phyloP scores from a whole-genome alignment of 208 protist species.

The Trichomonas gallinae region DNA sequence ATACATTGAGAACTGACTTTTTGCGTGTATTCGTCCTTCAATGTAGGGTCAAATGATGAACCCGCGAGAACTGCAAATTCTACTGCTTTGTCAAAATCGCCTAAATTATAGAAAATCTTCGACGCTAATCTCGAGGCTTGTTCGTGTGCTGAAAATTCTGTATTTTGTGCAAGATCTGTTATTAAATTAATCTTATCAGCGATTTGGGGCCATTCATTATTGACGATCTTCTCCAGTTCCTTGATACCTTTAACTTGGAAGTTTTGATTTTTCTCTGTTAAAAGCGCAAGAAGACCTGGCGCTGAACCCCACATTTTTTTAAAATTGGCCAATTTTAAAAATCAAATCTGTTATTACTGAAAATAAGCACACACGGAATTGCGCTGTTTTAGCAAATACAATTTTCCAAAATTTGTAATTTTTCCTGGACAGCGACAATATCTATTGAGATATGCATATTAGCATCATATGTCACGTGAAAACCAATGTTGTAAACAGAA shows the following conservation, averaged over 20 bases:
- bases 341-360: too few species aligned
- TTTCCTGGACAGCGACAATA: too few species aligned
- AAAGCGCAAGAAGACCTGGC: background rate
- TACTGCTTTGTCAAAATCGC: background rate
- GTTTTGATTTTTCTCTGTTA: background rate
- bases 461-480: too few species aligned
- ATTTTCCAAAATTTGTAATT: too few species aligned
- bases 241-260: background rate
- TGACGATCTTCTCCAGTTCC: background rate
- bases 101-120: background rate
- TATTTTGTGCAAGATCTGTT: background rate
- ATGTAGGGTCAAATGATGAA: background rate
- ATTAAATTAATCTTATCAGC: background rate
- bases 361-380: too few species aligned
- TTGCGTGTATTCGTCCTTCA: background rate
- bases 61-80: background rate
- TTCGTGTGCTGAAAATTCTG: background rate
- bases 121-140: background rate
- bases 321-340: too few species aligned
- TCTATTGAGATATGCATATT: too few species aligned
- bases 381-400: too few species aligned
- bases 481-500: too few species aligned
- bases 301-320: background rate
- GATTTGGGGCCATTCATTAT: slow-evolving; percentile 14
- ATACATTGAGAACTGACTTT: background rate